phyloP scores from a whole-genome alignment of 345 rosid species.

The Acer negundo region DNA sequence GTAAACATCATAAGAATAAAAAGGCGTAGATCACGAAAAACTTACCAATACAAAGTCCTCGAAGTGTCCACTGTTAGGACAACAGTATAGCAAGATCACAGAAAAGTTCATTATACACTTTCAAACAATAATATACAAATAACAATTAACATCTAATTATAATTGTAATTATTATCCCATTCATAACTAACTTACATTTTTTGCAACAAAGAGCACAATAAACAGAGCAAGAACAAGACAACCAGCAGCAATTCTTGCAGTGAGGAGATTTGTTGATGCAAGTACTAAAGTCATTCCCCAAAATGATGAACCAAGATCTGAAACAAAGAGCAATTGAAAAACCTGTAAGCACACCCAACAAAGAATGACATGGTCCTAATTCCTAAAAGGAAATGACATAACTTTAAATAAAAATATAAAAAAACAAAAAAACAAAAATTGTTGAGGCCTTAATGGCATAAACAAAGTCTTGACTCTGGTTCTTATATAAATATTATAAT shows the following conservation, averaged over 20 bases:
- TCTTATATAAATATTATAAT: not conserved
- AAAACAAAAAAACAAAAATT: not conserved
- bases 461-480: not conserved
- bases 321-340: constrained; percentile 14
- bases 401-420: not conserved
- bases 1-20: constrained; percentile 1
- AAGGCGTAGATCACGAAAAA: constrained; percentile 1
- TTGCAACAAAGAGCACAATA: constrained; percentile 82
- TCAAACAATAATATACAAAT: constrained; percentile 8
- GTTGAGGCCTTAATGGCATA: not conserved
- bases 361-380: not conserved
- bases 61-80: constrained; percentile 86
- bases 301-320: constrained; percentile 98
- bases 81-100: not conserved
- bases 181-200: constrained; percentile 62
- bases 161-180: constrained; percentile 7
- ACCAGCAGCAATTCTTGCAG: constrained; percentile 95
- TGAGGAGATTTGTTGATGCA: constrained; percentile 81
- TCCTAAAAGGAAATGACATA: not conserved
- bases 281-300: constrained; percentile 99
- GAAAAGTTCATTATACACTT: constrained; percentile 14
- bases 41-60: constrained; percentile 92
- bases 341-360: constrained; percentile 1
- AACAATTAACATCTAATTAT: constrained; percentile 5
- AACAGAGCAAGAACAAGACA: constrained; percentile 74